Conservation (phyloP, 108 stramenopile genomes). For the Cyclotella kingstonii region DNA sequence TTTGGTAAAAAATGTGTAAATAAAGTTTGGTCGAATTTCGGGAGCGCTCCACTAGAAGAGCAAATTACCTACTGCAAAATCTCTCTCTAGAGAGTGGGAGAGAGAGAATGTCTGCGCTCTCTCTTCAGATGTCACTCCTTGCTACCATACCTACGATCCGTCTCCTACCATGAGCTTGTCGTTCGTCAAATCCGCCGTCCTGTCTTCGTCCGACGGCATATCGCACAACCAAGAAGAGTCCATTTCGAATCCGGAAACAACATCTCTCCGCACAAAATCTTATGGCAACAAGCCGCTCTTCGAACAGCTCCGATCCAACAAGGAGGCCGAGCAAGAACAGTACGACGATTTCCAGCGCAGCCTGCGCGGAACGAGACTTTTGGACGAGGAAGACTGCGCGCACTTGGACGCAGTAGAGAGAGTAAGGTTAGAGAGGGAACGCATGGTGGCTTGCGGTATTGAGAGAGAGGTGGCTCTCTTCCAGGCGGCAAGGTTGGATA, state of each 20-base stretch:
- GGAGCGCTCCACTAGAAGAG: too few relatives aligned
- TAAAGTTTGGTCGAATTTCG: too few relatives aligned
- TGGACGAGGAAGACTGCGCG: constrained; percentile 84
- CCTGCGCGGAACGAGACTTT: constrained; percentile 62
- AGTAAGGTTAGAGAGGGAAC: constrained; percentile 49
- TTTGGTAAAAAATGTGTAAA: too few relatives aligned
- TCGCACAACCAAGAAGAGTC: constrained; percentile 73
- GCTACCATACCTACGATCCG: not conserved
- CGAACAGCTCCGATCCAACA: constrained; percentile 82
- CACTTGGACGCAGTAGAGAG: constrained; percentile 69
- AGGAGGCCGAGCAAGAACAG: constrained; percentile 68
- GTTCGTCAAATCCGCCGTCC: constrained; percentile 84
- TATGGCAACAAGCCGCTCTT: constrained; percentile 66
- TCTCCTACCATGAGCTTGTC: constrained; percentile 77
- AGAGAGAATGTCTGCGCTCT: too few relatives aligned
- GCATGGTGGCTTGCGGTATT: constrained; percentile 43
- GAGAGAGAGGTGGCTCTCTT: constrained; percentile 67
- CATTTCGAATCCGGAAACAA: constrained; percentile 59
- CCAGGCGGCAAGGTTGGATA: constrained; percentile 65
- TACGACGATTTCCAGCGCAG: constrained; percentile 61
- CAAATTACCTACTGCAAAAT: too few relatives aligned
- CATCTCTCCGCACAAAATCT: constrained; percentile 29
- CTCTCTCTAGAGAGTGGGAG: too few relatives aligned
- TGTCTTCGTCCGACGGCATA: constrained; percentile 72
- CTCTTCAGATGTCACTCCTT: too few relatives aligned